Evolutionary conservation across 1,284 basidiomycete genomes (phyloP), one percentile per base, ranked within the genome.

Genomic region (Pseudozyma flocculosa): DNA sequence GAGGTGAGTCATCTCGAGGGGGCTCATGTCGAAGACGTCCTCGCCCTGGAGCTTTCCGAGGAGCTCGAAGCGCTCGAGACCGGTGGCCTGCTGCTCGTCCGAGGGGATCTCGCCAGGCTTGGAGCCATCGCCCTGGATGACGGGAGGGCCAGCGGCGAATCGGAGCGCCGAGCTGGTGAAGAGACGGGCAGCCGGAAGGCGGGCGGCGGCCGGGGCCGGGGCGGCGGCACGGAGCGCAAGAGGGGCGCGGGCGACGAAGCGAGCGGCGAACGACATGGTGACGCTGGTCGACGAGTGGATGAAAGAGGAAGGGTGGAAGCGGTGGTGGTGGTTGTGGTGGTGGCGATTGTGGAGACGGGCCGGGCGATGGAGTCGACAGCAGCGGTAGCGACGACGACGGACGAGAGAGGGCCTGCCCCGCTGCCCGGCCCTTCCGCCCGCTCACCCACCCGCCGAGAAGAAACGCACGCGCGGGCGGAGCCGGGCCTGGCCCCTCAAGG

Each of bases 31-130:
- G 82, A 97, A 98, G 50, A 93, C 86, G 42, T 92, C 87, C 47
- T 91, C 81, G 53, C 92, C 93, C 81, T 92, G 86, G 75, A 92
- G 83, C 69, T 89, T 87, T 75, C 89, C 90, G 56, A 96, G 81
- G 46, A 95, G 82, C 82, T 98, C 90, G 78, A 93, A 86, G 80
- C 94, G 90, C 81, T 96, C 93, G 58, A 96, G 84, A 86, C 94
- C 93, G 68, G 94, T 98, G 26, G 93, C 85, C 82, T 98, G 94
- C 71, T 89, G 84, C 76, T 88, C 84, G 81, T 91, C 88, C 60
- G 88, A 89, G 54, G 91, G 86, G 60, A 91, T 85, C 61, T 86
- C 83, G 65, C 90, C 91, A 14, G 85, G 52, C 80, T 89, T 87
- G 70, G 84, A 85, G 76, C 80, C 91, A 85, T 69, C 83, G 72